A percentile compares a stretch with the other conserved stretches of the same genome.
Evolutionary conservation across 2,329 filamentous ascomycete species (phyloP).

Genomic region (Xylaria digitata): DNA sequence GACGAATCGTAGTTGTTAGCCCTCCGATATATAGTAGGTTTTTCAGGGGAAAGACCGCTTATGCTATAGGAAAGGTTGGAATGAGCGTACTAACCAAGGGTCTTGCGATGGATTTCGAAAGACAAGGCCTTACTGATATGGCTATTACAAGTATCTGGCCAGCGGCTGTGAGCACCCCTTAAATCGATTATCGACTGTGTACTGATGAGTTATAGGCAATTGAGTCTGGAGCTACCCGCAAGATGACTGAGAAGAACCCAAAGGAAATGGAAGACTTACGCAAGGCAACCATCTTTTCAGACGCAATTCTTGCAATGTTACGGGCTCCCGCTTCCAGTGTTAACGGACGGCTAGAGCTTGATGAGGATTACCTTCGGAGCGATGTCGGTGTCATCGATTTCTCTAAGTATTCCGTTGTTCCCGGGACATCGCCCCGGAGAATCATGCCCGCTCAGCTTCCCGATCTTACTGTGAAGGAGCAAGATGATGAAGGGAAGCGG

Average conservation of each 20-base stretch:
- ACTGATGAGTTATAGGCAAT: constrained; percentile 62
- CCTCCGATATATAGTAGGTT: constrained; percentile 89
- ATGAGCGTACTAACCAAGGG: constrained; percentile 88
- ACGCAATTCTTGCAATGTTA: constrained; percentile 80
- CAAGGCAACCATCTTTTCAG: constrained; percentile 79
- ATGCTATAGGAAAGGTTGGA: constrained; percentile 80
- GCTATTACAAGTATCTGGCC: constrained; percentile 87
- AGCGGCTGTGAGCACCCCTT: constrained; percentile 67
- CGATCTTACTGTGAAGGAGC: constrained; percentile 77
- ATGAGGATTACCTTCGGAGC: constrained; percentile 82
- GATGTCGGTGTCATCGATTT: constrained; percentile 76
- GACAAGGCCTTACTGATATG: constrained; percentile 74
- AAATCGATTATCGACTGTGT: background rate
- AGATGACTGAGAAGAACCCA: constrained; percentile 45
- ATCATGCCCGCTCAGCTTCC: constrained; percentile 83
- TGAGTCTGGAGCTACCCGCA: constrained; percentile 61
- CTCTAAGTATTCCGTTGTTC: constrained; percentile 72
- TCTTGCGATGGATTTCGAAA: constrained; percentile 81
- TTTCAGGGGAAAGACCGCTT: constrained; percentile 86
- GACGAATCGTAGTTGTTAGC: constrained; percentile 80
- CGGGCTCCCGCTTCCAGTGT: constrained; percentile 67
- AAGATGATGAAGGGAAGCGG: constrained; percentile 80
- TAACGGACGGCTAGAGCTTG: constrained; percentile 78
- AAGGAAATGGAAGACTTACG: constrained; percentile 69
- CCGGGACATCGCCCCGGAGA: constrained; percentile 64